Evolutionary conservation across 2,329 filamentous ascomycete genomes (phyloP).

Genomic region (Cercospora brassicicola): DNA sequence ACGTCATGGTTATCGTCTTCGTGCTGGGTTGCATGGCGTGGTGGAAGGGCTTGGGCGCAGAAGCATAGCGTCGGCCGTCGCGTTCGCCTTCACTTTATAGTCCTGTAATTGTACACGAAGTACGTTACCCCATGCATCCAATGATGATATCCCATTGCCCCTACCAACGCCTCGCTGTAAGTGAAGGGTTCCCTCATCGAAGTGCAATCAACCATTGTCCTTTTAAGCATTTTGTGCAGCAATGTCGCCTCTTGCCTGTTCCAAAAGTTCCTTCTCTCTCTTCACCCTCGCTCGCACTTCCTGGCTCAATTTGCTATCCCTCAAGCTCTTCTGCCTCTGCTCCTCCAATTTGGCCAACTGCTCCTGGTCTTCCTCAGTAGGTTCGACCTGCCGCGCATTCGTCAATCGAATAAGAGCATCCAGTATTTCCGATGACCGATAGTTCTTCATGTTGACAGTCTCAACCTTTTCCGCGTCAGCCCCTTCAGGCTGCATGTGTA

Average conservation of each 20-base stretch:
- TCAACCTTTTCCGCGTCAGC: slow-evolving; percentile 39
- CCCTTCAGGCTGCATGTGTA: slow-evolving; percentile 57
- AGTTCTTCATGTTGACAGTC: slow-evolving; percentile 60
- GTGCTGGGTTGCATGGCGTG: slow-evolving; percentile 63
- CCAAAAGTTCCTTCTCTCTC: slow-evolving; percentile 61
- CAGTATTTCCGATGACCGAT: slow-evolving; percentile 63
- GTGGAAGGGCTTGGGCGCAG: slow-evolving; percentile 43
- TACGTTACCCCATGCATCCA: neutral
- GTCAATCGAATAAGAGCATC: slow-evolving; percentile 63
- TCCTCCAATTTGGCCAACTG: slow-evolving; percentile 61
- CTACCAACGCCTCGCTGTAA: slow-evolving; percentile 7
- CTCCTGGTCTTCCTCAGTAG: slow-evolving; percentile 60
- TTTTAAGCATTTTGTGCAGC: slow-evolving; percentile 23
- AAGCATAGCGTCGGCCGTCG: slow-evolving; percentile 17
- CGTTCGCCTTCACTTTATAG: neutral
- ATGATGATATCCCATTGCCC: neutral
- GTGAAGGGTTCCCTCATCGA: neutral
- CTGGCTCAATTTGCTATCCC: slow-evolving; percentile 57
- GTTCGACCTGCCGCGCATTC: slow-evolving; percentile 57
- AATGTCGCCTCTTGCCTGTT: slow-evolving; percentile 54
- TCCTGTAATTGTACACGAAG: slow-evolving; percentile 5
- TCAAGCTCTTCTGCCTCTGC: slow-evolving; percentile 51
- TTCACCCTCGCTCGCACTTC: slow-evolving; percentile 59
- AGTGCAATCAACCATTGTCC: neutral
- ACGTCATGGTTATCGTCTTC: slow-evolving; percentile 75